A percentile compares a stretch with the other conserved stretches of the same genome.
These are phyloP conservation scores for Euphorbia peplus DNA, from an alignment of 345 rosid genomes.

Conservation along the genomic window DNA sequence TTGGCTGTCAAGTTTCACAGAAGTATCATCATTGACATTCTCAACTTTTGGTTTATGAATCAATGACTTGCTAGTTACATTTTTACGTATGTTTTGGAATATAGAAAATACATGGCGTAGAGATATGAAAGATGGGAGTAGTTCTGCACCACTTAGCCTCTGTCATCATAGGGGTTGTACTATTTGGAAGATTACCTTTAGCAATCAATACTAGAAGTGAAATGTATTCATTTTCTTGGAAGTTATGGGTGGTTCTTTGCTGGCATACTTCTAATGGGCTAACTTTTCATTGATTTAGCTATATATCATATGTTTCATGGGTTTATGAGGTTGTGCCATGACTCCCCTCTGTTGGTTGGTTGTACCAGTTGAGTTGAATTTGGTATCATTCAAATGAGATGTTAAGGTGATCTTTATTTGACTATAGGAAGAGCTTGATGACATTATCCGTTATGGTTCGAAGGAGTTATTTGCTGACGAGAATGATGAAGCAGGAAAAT, in stretches of 20 bases:
- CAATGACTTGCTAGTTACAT: neutral
- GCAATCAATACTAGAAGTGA: neutral
- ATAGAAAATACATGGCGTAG: neutral
- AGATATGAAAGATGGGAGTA: neutral
- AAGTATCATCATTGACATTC: neutral
- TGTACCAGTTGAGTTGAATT: neutral
- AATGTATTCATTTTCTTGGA: neutral
- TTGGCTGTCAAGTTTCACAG: neutral
- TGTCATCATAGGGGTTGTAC: neutral
- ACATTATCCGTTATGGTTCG: constrained; percentile 96
- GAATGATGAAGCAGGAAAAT: constrained; percentile 91
- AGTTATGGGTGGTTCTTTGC: neutral
- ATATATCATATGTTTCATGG: neutral
- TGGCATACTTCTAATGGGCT: neutral
- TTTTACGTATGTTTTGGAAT: neutral
- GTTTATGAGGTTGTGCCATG: neutral
- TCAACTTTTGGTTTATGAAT: neutral
- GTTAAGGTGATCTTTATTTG: constrained; percentile 13
- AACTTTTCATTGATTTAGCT: neutral
- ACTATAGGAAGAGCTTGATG: constrained; percentile 90
- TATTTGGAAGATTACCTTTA: neutral
- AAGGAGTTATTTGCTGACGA: constrained; percentile 96
- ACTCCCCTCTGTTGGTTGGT: neutral
- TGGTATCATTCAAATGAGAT: neutral
- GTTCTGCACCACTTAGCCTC: neutral